Evolutionary conservation across 2,329 filamentous ascomycete species (phyloP).

Genomic region (Penicillium sp.): DNA sequence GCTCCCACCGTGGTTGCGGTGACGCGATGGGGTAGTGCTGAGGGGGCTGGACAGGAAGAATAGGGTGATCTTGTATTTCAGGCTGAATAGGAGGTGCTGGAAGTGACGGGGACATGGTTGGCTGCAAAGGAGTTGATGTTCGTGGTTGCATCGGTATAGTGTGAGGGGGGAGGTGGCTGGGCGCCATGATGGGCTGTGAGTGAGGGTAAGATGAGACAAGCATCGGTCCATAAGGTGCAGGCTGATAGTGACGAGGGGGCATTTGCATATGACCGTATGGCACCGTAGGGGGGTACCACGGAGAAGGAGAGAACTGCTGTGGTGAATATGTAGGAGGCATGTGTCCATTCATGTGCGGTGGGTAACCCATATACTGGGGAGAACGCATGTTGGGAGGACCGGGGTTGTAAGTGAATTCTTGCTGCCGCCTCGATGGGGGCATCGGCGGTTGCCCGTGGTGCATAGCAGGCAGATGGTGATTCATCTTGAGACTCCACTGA

Average conservation of each 20-base stretch:
- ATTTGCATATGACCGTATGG: constrained; percentile 38
- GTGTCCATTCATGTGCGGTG: constrained; percentile 56
- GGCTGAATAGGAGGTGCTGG: constrained; percentile 26
- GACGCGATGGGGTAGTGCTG: constrained; percentile 36
- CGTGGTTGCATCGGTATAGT: constrained; percentile 36
- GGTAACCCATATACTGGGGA: constrained; percentile 55
- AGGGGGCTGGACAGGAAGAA: constrained; percentile 21
- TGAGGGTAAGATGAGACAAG: constrained; percentile 44
- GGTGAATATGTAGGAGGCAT: constrained; percentile 43
- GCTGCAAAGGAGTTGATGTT: constrained; percentile 36
- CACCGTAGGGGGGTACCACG: constrained; percentile 41
- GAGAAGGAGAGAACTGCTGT: constrained; percentile 45
- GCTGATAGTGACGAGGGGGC: constrained; percentile 37
- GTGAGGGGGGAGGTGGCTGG: constrained; percentile 35
- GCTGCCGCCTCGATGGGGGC: constrained; percentile 46
- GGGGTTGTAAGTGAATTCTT: constrained; percentile 43
- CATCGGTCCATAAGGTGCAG: constrained; percentile 39
- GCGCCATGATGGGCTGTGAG: constrained; percentile 39
- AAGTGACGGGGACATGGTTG: constrained; percentile 35
- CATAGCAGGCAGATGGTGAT: constrained; percentile 44
- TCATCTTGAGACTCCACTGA: constrained; percentile 39
- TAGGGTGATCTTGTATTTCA: constrained; percentile 28
- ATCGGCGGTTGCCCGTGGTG: constrained; percentile 50
- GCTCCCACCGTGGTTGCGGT: constrained; percentile 24
- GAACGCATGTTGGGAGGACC: constrained; percentile 51